These are phyloP conservation scores for Coffea canephora DNA, from an alignment of 257 asterid species.

Conservation along the genomic window DNA sequence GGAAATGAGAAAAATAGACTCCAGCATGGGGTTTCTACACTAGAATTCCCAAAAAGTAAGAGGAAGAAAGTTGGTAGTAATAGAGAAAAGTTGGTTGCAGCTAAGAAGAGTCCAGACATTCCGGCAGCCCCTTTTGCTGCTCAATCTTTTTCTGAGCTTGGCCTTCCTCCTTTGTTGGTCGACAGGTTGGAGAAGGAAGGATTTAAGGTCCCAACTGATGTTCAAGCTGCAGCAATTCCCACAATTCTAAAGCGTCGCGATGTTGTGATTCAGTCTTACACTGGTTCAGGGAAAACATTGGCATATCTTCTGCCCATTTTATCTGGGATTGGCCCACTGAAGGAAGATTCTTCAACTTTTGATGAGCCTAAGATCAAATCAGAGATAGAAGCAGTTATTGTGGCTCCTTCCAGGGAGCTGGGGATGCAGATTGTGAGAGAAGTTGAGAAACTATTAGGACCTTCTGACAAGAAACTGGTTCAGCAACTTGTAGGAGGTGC, in stretches of 20 bases:
- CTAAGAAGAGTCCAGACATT: constrained; percentile 41
- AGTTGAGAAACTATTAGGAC: constrained; percentile 84
- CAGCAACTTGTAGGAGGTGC: constrained; percentile 99
- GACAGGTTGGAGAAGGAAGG: constrained; percentile 83
- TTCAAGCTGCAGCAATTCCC: constrained; percentile 93
- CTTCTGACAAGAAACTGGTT: constrained; percentile 69
- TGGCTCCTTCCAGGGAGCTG: constrained; percentile 98
- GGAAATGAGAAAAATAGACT: constrained; percentile 56
- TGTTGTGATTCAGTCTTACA: constrained; percentile 88
- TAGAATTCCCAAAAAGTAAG: constrained; percentile 57
- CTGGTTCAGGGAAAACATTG: constrained; percentile 96
- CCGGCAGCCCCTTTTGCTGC: constrained; percentile 76
- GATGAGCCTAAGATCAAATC: constrained; percentile 34
- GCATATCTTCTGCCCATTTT: constrained; percentile 97
- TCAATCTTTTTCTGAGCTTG: constrained; percentile 77
- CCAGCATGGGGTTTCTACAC: constrained; percentile 46
- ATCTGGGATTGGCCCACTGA: constrained; percentile 58
- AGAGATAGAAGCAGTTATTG: constrained; percentile 75
- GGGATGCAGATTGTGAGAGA: constrained; percentile 99
- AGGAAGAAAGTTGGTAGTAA: constrained; percentile 38
- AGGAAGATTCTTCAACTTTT: constrained; percentile 28
- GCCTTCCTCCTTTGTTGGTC: constrained; percentile 66
- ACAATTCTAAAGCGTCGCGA: constrained; percentile 69
- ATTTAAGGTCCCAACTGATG: constrained; percentile 76
- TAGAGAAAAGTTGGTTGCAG: constrained; percentile 26